Evolutionary conservation across 169 alveolate species (phyloP).

Genomic region (Miamiensis avidus): DNA sequence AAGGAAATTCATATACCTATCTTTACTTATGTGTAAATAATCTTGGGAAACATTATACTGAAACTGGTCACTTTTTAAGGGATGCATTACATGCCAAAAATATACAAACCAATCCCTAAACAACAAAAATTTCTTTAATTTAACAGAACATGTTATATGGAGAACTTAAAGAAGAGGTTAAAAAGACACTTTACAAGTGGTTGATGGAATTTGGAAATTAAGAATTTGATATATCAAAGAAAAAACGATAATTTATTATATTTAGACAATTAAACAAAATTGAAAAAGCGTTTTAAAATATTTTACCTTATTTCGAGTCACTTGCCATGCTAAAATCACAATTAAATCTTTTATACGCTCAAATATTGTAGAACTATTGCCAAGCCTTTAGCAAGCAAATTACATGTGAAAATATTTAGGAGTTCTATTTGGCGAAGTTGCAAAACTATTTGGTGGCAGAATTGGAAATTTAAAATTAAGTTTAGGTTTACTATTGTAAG

Average conservation of each 20-base stretch:
- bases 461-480: too few relatives aligned
- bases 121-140: not conserved
- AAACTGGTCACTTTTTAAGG: not conserved
- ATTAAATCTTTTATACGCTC: not conserved
- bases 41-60: not conserved
- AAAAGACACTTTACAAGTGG: not conserved
- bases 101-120: not conserved
- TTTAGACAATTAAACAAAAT: too few relatives aligned
- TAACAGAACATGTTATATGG: too few relatives aligned
- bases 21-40: not conserved
- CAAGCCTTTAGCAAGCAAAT: too few relatives aligned
- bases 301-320: not conserved
- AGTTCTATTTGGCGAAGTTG: not conserved
- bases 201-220: not conserved
- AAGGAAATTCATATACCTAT: not conserved
- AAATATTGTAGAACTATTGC: not conserved
- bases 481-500: not conserved
- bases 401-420: not conserved
- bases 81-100: not conserved
- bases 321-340: not conserved
- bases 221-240: not conserved
- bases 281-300: not conserved
- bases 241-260: not conserved
- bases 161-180: not conserved
- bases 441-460: not conserved